A percentile compares a stretch with the other conserved stretches of the same genome.
phyloP scores from a whole-genome alignment of 495 filamentous ascomycete genomes.

The Talaromyces liani region DNA sequence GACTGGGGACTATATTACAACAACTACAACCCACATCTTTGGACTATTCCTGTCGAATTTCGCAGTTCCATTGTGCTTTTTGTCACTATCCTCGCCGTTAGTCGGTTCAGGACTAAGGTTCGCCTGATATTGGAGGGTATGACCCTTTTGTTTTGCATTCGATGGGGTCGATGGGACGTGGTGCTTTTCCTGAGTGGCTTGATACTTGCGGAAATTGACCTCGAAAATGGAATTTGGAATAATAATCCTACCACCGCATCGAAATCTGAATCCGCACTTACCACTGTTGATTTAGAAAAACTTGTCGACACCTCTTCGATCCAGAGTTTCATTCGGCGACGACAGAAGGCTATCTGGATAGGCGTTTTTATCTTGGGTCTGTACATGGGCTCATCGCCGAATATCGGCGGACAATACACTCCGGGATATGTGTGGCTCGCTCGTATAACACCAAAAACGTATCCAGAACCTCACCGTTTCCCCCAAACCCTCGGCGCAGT shows the following conservation, averaged over 20 bases:
- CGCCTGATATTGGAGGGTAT: constrained; percentile 37
- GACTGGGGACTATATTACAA: constrained; percentile 46
- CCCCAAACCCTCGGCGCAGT: constrained; percentile 45
- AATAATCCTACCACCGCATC: neutral
- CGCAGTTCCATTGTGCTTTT: constrained; percentile 59
- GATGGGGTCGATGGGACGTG: constrained; percentile 50
- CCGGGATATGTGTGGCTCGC: constrained; percentile 39
- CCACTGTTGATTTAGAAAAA: constrained; percentile 10
- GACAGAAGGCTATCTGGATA: constrained; percentile 47
- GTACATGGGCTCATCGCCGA: constrained; percentile 36
- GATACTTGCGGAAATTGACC: constrained; percentile 51
- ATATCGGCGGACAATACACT: constrained; percentile 36
- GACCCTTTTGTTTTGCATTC: constrained; percentile 48
- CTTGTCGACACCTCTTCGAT: neutral
- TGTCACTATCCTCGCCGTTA: constrained; percentile 48
- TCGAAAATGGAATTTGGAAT: constrained; percentile 42
- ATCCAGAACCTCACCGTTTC: constrained; percentile 37
- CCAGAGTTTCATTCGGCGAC: constrained; percentile 31
- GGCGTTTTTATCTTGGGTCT: constrained; percentile 34
- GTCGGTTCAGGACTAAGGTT: constrained; percentile 37
- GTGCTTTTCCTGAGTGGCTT: constrained; percentile 54
- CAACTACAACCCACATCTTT: constrained; percentile 60
- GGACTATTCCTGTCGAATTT: constrained; percentile 71
- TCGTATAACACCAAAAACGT: constrained; percentile 32
- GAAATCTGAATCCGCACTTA: constrained; percentile 13